A percentile compares a stretch with the other conserved stretches of the same genome.
Conservation (phyloP, 2,329 filamentous ascomycete species). For the Tympanopsis confertula region DNA sequence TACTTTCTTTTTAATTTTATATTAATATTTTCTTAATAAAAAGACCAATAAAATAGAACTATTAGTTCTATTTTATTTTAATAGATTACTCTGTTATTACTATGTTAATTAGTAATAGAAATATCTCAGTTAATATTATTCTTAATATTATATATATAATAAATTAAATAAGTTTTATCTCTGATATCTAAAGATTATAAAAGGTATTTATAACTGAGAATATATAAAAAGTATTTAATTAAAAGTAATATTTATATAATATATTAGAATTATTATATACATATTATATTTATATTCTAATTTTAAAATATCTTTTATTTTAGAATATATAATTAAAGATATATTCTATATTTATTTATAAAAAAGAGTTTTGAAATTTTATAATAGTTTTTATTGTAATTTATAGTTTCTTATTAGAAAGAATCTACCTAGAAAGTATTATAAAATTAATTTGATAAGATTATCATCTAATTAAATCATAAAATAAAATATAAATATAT, state of each 20-base stretch:
- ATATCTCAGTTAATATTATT: neutral
- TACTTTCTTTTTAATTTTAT: too few relatives aligned
- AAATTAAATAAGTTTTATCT: neutral
- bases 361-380: neutral
- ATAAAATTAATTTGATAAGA: neutral
- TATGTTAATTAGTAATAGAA: neutral
- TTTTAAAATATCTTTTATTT: neutral
- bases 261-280: neutral
- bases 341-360: neutral
- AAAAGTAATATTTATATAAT: neutral
- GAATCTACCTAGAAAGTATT: neutral
- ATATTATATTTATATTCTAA: neutral
- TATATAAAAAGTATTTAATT: neutral
- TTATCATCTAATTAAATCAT: neutral
- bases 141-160: neutral
- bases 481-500: neutral
- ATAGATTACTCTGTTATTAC: too few relatives aligned
- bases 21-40: too few relatives aligned
- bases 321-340: neutral
- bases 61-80: too few relatives aligned
- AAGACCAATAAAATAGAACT: too few relatives aligned
- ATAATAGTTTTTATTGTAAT: neutral
- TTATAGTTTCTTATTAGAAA: neutral
- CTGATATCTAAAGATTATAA: neutral
- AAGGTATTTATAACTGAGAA: neutral